Evolutionary conservation across 2,329 filamentous ascomycete species (phyloP).

Genomic region (Calonectria naviculata): DNA sequence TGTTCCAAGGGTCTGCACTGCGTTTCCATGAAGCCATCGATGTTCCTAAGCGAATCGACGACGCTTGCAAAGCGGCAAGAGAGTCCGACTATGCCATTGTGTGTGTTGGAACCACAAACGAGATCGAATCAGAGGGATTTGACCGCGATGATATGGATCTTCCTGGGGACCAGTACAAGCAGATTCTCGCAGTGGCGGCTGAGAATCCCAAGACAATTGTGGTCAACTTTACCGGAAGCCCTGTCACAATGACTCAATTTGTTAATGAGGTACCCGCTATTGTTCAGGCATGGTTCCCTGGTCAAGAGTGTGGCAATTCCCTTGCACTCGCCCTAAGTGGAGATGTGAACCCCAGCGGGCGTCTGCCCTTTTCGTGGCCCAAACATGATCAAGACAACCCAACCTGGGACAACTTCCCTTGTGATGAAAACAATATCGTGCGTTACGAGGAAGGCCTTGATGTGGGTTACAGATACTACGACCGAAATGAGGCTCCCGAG

Average conservation of each 20-base stretch:
- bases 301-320: conserved; percentile 74
- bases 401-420: conserved; percentile 8
- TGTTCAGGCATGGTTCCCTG: conserved; percentile 73
- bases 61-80: neutral
- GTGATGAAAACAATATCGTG: neutral
- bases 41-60: neutral
- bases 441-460: conserved; percentile 14
- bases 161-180: conserved; percentile 58
- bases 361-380: conserved; percentile 17
- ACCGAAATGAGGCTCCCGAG: conserved; percentile 7
- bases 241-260: conserved; percentile 64
- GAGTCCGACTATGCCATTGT: conserved; percentile 10
- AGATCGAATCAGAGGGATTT: conserved; percentile 56
- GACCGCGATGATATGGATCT: conserved; percentile 21
- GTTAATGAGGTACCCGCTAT: conserved; percentile 64
- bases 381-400: conserved; percentile 14
- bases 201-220: conserved; percentile 68
- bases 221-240: conserved; percentile 71
- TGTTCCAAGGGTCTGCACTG: conserved; percentile 22
- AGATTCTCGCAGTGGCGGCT: conserved; percentile 65
- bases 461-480: conserved; percentile 25
- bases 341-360: conserved; percentile 61
- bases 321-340: conserved; percentile 74
- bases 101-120: conserved; percentile 57
- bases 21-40: conserved; percentile 20